phyloP scores from a whole-genome alignment of 2,329 filamentous ascomycete species.

The Lasiodiplodia theobromae region DNA sequence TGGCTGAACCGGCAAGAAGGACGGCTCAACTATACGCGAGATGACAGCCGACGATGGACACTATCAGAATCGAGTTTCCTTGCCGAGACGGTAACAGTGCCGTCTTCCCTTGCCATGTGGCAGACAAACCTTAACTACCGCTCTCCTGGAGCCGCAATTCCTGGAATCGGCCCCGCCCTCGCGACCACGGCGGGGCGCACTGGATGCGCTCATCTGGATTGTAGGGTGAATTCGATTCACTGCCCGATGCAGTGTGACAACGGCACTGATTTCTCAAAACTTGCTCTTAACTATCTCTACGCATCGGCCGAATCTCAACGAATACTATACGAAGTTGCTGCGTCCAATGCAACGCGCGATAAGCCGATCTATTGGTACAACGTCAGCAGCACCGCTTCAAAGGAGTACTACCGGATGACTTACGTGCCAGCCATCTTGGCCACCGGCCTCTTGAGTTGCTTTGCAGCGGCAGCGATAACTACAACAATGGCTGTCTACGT shows the following conservation, averaged over 20 bases:
- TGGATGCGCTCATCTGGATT: neutral
- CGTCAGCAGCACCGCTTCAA: no score
- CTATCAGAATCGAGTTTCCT: neutral
- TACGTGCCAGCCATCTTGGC: neutral
- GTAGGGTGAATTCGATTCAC: no score
- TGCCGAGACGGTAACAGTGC: neutral
- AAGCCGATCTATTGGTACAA: no score
- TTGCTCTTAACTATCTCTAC: no score
- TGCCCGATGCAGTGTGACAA: no score
- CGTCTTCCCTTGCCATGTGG: constrained; percentile 9
- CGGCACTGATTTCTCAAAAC: no score
- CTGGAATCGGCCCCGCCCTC: constrained; percentile 11
- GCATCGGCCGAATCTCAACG: no score
- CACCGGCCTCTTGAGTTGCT: neutral
- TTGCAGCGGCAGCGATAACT: neutral
- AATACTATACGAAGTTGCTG: no score
- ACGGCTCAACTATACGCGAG: no score
- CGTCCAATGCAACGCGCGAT: no score
- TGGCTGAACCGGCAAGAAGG: no score
- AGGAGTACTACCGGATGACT: neutral
- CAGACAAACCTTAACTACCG: constrained; percentile 17
- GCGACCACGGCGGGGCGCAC: neutral
- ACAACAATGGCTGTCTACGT: neutral
- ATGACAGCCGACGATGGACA: neutral
- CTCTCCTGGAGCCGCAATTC: neutral